Evolutionary conservation across 441 rosid species (phyloP).

Genomic region (Mallotus repandus): DNA sequence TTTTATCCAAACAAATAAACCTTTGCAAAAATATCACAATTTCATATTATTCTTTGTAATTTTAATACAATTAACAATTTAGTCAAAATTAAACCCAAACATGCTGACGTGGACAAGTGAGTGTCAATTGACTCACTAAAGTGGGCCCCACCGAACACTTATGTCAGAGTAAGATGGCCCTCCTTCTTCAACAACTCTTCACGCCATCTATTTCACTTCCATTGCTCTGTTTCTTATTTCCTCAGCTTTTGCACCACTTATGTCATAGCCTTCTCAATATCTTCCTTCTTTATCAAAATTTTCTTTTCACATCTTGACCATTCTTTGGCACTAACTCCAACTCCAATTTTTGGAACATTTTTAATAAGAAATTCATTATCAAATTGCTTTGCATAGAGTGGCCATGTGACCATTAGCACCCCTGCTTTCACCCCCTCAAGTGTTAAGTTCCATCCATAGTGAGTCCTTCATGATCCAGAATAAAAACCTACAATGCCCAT

Average conservation of each 20-base stretch:
- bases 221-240: slow-evolving; percentile 15
- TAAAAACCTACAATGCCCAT: slow-evolving; percentile 38
- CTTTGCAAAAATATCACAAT: too few relatives aligned
- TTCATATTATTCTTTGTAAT: too few relatives aligned
- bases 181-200: too few relatives aligned
- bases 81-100: too few relatives aligned
- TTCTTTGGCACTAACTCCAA: slow-evolving; percentile 26
- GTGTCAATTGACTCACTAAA: too few relatives aligned
- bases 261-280: slow-evolving; percentile 28
- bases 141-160: too few relatives aligned
- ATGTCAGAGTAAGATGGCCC: too few relatives aligned
- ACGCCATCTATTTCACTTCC: too few relatives aligned
- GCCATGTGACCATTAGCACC: slow-evolving; percentile 35
- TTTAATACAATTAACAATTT: too few relatives aligned
- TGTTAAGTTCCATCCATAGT: slow-evolving; percentile 40
- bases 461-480: slow-evolving; percentile 37
- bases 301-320: slow-evolving; percentile 3
- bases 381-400: slow-evolving; percentile 34
- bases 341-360: slow-evolving; percentile 25
- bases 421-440: slow-evolving; percentile 26
- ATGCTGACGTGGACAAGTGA: too few relatives aligned
- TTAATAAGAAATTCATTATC: slow-evolving; percentile 33
- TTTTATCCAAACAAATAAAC: too few relatives aligned
- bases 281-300: slow-evolving; percentile 21
- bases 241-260: slow-evolving; percentile 37